phyloP scores from a whole-genome alignment of 257 asterid genomes.

The Knoxia roxburghii region DNA sequence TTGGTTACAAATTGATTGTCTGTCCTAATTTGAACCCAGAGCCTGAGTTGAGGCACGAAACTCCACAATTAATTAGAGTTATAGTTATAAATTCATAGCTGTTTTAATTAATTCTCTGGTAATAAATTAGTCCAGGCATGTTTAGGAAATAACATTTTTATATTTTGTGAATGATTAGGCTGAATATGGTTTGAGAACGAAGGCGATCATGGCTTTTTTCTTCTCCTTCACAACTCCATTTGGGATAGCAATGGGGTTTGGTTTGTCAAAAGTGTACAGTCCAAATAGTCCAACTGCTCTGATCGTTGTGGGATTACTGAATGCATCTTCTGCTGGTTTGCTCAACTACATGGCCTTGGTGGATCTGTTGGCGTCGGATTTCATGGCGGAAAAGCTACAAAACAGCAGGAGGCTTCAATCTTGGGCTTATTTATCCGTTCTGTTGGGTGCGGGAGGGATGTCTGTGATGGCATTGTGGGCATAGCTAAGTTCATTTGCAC shows the following conservation, averaged over 20 bases:
- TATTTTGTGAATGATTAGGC: conserved; percentile 26
- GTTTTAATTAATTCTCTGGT: too few relatives aligned
- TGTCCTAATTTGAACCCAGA: too few relatives aligned
- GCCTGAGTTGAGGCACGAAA: too few relatives aligned
- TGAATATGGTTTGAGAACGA: conserved; percentile 35
- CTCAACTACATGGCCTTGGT: conserved; percentile 57
- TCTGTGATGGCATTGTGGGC: conserved; percentile 75
- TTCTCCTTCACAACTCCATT: conserved; percentile 52
- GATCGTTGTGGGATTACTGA: conserved; percentile 46
- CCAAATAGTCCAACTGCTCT: conserved; percentile 52
- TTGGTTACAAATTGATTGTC: too few relatives aligned
- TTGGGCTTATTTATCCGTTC: background rate
- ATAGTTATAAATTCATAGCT: too few relatives aligned
- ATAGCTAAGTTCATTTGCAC: too few relatives aligned
- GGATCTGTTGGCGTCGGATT: conserved; percentile 55
- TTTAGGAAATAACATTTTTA: background rate
- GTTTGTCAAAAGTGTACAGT: conserved; percentile 30
- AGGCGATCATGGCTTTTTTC: conserved; percentile 51
- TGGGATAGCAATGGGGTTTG: conserved; percentile 55
- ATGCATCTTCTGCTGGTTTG: conserved; percentile 30
- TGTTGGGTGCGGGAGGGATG: conserved; percentile 32
- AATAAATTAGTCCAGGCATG: too few relatives aligned
- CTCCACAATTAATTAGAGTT: too few relatives aligned
- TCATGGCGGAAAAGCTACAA: conserved; percentile 49
- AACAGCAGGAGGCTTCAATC: background rate